A percentile compares a stretch with the other conserved stretches of the same genome.
phyloP scores from a whole-genome alignment of 2,329 filamentous ascomycete genomes.

The Stagonosporopsis vannaccii region DNA sequence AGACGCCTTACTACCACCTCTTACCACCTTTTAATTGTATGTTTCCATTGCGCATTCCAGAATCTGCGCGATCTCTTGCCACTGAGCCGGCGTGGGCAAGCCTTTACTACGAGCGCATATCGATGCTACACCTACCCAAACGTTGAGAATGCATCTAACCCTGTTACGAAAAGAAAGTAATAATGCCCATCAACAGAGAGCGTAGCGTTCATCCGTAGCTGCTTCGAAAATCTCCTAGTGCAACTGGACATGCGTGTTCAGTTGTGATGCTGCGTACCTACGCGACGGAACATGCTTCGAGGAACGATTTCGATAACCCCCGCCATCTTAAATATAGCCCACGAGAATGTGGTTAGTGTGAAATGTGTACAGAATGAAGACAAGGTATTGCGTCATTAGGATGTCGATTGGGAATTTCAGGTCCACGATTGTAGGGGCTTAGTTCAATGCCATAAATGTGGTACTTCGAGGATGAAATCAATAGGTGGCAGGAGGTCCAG shows the following conservation, averaged over 20 bases:
- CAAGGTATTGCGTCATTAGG: not conserved
- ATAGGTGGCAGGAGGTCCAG: no score
- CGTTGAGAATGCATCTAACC: not conserved
- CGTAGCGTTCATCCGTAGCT: not conserved
- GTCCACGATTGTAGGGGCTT: not conserved
- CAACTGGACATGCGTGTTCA: not conserved
- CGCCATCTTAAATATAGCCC: not conserved
- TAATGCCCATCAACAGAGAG: not conserved
- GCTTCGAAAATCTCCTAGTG: not conserved
- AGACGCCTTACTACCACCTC: not conserved
- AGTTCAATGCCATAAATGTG: no score
- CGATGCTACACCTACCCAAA: constrained; percentile 1
- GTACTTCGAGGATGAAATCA: no score
- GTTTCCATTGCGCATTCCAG: not conserved
- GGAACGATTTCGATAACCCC: not conserved
- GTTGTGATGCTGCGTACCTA: not conserved
- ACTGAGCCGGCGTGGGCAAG: not conserved
- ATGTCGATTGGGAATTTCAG: not conserved
- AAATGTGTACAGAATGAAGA: not conserved
- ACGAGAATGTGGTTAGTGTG: not conserved
- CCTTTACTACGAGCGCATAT: not conserved
- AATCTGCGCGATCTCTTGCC: not conserved
- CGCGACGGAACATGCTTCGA: not conserved
- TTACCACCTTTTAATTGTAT: not conserved
- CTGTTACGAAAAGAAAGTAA: not conserved